Evolutionary conservation across 192 early-diverging fungal species (phyloP).

Genomic region (Coemansia sp.): DNA sequence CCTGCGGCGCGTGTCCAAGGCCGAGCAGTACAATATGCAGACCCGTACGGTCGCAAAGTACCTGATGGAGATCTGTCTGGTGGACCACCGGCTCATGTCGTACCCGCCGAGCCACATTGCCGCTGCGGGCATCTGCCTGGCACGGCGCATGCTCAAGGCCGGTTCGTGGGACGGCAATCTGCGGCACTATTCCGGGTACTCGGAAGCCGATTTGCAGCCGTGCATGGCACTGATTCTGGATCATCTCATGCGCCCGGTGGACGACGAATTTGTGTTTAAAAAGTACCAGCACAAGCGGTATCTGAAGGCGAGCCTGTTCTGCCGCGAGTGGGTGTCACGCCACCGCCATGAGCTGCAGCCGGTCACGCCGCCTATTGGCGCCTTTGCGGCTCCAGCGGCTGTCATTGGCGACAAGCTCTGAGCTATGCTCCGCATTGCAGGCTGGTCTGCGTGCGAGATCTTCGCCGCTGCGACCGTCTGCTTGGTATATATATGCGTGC

Average conservation of each 20-base stretch:
- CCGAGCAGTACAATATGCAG: slow-evolving; percentile 85
- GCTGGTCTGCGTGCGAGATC: no score
- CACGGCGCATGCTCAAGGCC: slow-evolving; percentile 72
- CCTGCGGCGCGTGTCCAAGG: slow-evolving; percentile 81
- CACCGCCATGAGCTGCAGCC: slow-evolving; percentile 29
- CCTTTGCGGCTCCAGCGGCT: slow-evolving; percentile 1
- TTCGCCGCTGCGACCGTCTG: no score
- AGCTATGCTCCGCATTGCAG: no score
- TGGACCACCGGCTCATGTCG: slow-evolving; percentile 77
- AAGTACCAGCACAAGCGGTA: slow-evolving; percentile 83
- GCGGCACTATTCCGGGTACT: slow-evolving; percentile 76
- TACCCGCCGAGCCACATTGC: slow-evolving; percentile 71
- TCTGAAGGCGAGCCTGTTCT: slow-evolving; percentile 78
- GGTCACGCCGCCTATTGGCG: slow-evolving; percentile 21
- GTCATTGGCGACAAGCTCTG: background rate
- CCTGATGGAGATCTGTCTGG: slow-evolving; percentile 87
- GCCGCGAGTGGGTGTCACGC: slow-evolving; percentile 70
- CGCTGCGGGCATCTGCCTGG: slow-evolving; percentile 74
- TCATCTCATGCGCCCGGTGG: slow-evolving; percentile 55
- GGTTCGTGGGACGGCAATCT: slow-evolving; percentile 75
- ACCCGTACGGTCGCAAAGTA: slow-evolving; percentile 93
- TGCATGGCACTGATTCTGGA: slow-evolving; percentile 67
- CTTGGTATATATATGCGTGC: slow-evolving; percentile 2
- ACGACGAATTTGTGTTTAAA: slow-evolving; percentile 67
- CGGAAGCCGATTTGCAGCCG: slow-evolving; percentile 60